These are phyloP conservation scores for Psilocybe cubensis DNA, from an alignment of 768 basidiomycete genomes.

Conservation along the genomic window DNA sequence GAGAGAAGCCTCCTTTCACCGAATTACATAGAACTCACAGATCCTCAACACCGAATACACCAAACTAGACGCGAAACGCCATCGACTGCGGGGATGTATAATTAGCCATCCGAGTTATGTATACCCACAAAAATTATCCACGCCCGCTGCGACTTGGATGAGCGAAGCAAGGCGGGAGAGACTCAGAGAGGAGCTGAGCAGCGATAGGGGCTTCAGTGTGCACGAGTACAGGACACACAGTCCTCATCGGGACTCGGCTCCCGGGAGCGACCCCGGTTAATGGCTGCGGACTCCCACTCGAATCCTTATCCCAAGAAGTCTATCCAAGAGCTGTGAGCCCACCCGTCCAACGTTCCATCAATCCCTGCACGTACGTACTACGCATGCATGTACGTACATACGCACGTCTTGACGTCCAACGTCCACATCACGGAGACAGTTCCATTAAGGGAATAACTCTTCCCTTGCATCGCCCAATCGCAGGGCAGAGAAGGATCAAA, in stretches of 20 bases:
- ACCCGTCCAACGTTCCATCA: too few relatives aligned
- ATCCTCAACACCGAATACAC: too few relatives aligned
- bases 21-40: too few relatives aligned
- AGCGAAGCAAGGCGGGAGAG: background rate
- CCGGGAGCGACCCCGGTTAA: background rate
- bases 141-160: background rate
- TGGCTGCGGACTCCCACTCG: background rate
- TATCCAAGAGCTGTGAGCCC: background rate
- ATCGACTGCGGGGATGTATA: background rate
- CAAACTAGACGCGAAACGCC: too few relatives aligned
- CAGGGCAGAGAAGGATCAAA: background rate
- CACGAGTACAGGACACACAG: background rate
- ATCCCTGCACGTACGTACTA: too few relatives aligned
- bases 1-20: background rate
- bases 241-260: background rate
- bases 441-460: background rate
- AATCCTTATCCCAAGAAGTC: background rate
- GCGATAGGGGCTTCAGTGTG: background rate
- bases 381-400: too few relatives aligned
- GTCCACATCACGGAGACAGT: background rate
- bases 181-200: too few relatives aligned
- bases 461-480: background rate
- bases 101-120: background rate
- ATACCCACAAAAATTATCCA: background rate
- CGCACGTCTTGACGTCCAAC: background rate